Conservation (phyloP, 805 yeast genomes). For the Teunomyces barrocoloradensis region DNA sequence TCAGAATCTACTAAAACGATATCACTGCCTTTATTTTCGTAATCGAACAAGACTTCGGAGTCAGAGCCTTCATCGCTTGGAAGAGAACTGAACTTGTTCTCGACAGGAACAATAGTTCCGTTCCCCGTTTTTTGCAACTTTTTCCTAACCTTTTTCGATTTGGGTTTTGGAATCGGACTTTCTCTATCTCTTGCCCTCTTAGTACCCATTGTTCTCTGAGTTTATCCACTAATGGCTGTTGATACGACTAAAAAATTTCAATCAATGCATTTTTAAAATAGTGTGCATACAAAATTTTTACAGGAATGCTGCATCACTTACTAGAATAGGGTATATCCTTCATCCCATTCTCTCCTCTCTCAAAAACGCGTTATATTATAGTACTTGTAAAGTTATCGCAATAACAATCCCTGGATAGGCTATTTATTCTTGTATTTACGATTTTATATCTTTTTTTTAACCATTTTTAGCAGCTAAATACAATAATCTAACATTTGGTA, state of each 20-base stretch:
- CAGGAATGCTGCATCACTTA: not conserved
- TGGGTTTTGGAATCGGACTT: conserved; percentile 13
- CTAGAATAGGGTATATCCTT: not conserved
- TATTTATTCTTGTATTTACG: too few relatives aligned
- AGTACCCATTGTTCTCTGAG: conserved; percentile 7
- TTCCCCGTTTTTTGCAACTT: conserved; percentile 14
- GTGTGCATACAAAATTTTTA: not conserved
- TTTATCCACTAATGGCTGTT: not conserved
- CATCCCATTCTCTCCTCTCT: too few relatives aligned
- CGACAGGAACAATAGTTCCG: conserved; percentile 10
- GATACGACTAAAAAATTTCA: not conserved
- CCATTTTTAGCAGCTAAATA: too few relatives aligned
- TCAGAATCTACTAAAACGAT: conserved; percentile 32
- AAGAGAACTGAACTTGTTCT: conserved; percentile 23
- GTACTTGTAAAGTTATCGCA: too few relatives aligned
- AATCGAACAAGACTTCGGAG: conserved; percentile 22
- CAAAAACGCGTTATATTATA: too few relatives aligned
- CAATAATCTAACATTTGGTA: too few relatives aligned
- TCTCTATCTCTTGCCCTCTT: conserved; percentile 10
- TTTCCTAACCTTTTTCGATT: conserved; percentile 20
- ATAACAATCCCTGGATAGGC: too few relatives aligned
- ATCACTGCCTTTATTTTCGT: conserved; percentile 17
- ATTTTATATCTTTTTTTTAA: too few relatives aligned
- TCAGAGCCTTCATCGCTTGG: conserved; percentile 22
- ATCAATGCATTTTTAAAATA: not conserved